Conservation (phyloP, 2,329 filamentous ascomycete species). For the Aspergillus fischeri region DNA sequence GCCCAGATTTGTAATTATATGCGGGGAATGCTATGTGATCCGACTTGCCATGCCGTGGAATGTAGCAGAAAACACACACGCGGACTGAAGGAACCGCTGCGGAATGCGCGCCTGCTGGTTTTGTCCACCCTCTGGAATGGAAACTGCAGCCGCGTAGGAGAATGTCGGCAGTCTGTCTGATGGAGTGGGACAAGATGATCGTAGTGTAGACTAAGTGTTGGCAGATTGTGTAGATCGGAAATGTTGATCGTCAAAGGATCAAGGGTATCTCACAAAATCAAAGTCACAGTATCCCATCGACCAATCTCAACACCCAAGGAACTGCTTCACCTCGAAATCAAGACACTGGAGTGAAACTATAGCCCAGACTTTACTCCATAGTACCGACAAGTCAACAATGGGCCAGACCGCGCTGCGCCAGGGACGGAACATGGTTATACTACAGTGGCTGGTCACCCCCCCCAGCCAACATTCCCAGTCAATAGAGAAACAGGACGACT, state of each 20-base stretch:
- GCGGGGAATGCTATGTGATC: slow-evolving; percentile 16
- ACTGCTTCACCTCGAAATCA: background rate
- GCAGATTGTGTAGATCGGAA: background rate
- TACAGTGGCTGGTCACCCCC: slow-evolving; percentile 12
- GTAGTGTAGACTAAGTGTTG: background rate
- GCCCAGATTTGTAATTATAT: slow-evolving; percentile 10
- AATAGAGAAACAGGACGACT: background rate
- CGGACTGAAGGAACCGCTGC: background rate
- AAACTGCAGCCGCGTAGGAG: slow-evolving; percentile 7
- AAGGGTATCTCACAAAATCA: background rate
- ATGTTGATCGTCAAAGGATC: background rate
- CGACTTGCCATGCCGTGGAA: slow-evolving; percentile 17
- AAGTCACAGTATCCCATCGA: background rate
- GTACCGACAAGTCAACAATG: background rate
- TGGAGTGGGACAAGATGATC: background rate
- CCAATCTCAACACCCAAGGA: background rate
- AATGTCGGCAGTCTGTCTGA: background rate
- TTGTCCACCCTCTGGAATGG: slow-evolving; percentile 16
- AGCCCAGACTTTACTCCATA: background rate
- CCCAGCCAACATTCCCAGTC: slow-evolving; percentile 14
- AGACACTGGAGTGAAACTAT: background rate
- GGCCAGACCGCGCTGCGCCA: background rate
- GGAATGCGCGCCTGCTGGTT: slow-evolving; percentile 13
- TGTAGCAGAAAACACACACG: slow-evolving; percentile 10
- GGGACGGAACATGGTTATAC: slow-evolving; percentile 5